Evolutionary conservation across 2,329 filamentous ascomycete genomes (phyloP).

Genomic region (Botrytis elliptica): DNA sequence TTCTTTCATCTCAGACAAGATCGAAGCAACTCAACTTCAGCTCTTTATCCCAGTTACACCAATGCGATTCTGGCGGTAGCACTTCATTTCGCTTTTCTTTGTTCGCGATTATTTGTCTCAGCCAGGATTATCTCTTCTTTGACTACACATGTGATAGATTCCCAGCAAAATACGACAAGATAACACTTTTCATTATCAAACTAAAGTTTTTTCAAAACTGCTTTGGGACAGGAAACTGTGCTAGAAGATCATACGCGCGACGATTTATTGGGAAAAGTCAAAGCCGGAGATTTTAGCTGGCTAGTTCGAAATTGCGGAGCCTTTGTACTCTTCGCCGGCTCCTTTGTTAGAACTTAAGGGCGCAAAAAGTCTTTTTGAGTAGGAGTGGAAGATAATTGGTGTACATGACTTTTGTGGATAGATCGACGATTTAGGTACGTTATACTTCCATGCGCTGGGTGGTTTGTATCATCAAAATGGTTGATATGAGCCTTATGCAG

Average conservation of each 20-base stretch:
- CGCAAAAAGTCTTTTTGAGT: neutral
- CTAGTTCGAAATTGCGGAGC: neutral
- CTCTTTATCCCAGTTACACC: neutral
- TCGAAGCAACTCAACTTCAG: too few relatives aligned
- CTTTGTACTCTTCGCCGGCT: neutral
- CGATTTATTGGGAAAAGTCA: neutral
- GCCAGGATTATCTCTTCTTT: neutral
- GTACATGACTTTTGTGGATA: neutral
- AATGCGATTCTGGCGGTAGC: neutral
- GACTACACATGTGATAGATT: neutral
- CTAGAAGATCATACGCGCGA: neutral
- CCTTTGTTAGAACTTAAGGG: neutral
- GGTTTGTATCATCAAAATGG: neutral
- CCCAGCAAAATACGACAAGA: neutral
- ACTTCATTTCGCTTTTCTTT: constrained; percentile 3
- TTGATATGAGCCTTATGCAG: too few relatives aligned
- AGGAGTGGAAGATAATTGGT: neutral
- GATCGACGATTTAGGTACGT: neutral
- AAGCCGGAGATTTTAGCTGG: neutral
- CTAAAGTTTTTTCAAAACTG: neutral
- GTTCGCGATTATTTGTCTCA: neutral
- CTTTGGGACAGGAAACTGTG: neutral
- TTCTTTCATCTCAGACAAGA: neutral
- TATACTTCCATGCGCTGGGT: neutral
- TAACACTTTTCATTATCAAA: neutral